phyloP scores from a whole-genome alignment of 1,139 yeast species.

The Taphrina flavorubra region DNA sequence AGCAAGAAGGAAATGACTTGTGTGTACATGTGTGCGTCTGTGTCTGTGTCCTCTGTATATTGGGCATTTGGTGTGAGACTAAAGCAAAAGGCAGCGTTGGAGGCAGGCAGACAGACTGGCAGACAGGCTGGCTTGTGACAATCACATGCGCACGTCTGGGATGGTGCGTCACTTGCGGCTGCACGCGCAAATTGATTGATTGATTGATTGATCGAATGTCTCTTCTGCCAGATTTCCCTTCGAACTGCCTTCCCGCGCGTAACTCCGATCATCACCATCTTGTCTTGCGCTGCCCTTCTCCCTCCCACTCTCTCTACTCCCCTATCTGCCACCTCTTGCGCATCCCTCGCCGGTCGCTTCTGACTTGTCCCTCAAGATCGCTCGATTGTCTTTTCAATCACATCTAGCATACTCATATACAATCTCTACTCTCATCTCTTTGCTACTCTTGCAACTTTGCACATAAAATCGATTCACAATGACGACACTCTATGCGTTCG shows the following conservation, averaged over 20 bases:
- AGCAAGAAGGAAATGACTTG: too few species aligned
- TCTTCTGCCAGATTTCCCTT: not conserved
- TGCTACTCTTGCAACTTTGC: too few species aligned
- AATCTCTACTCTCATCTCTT: too few species aligned
- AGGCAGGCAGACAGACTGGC: not conserved
- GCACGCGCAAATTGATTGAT: not conserved
- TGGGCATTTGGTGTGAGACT: too few species aligned
- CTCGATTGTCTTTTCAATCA: too few species aligned
- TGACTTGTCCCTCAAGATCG: too few species aligned
- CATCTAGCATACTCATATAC: too few species aligned
- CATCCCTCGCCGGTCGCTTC: not conserved
- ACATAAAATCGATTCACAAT: slow-evolving; percentile 3
- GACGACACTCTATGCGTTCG: slow-evolving; percentile 43
- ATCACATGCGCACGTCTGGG: not conserved
- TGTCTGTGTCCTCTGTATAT: too few species aligned
- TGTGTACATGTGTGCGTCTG: too few species aligned
- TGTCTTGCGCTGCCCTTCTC: not conserved
- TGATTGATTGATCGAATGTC: not conserved
- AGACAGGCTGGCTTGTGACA: slow-evolving; percentile 1
- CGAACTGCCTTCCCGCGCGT: not conserved
- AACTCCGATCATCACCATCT: too few species aligned
- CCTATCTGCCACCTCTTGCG: not conserved
- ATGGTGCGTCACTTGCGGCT: not conserved
- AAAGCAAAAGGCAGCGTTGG: too few species aligned
- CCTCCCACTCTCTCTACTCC: not conserved